phyloP scores from a whole-genome alignment of 345 rosid species.

The Eucalyptus tenuipes region DNA sequence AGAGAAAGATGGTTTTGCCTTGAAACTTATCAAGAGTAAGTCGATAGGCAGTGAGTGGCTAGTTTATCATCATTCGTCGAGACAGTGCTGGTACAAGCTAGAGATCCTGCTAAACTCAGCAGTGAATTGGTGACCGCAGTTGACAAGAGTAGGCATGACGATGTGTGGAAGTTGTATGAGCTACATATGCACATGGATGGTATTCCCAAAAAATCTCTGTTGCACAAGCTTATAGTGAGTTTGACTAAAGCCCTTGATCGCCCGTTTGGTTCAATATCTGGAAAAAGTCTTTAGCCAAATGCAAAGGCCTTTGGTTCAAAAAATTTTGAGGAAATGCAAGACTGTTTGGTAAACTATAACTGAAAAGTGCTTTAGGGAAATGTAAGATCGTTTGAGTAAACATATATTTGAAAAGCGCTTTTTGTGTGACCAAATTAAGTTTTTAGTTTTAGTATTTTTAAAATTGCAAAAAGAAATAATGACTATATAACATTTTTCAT shows the following conservation, averaged over 20 bases:
- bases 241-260: slow-evolving; percentile 48
- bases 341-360: no score
- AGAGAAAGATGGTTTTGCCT: not conserved
- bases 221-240: slow-evolving; percentile 44
- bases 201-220: slow-evolving; percentile 60
- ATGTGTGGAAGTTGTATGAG: slow-evolving; percentile 61
- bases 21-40: not conserved
- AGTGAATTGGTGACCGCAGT: slow-evolving; percentile 49
- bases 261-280: no score
- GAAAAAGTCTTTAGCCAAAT: no score
- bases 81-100: slow-evolving; percentile 66
- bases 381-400: no score
- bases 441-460: no score
- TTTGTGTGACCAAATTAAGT: no score
- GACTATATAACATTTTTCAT: no score
- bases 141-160: slow-evolving; percentile 32
- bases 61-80: slow-evolving; percentile 27
- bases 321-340: no score
- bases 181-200: slow-evolving; percentile 76
- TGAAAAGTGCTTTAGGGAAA: no score
- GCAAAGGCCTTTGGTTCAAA: no score
- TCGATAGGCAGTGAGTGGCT: not conserved
- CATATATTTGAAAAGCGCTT: no score
- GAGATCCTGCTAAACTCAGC: slow-evolving; percentile 59
- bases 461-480: no score